These are phyloP conservation scores for Echinochloa phyllopogon DNA, from an alignment of 176 grass and related monocot genomes.

Conservation along the genomic window DNA sequence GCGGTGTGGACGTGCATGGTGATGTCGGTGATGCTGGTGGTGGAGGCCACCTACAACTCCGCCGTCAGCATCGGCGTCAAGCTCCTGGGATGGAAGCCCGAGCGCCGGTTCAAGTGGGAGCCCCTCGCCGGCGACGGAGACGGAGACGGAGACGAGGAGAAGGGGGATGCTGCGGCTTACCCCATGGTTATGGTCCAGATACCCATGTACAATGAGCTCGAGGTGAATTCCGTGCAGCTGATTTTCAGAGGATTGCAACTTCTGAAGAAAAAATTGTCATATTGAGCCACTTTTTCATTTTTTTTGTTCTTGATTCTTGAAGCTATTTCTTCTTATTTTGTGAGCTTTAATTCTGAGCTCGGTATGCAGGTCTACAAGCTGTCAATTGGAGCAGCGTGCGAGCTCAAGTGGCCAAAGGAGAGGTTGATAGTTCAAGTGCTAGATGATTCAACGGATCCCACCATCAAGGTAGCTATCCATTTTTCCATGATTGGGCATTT, in stretches of 20 bases:
- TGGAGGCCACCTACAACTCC: constrained; percentile 69
- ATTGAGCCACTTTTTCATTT: background rate
- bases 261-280: background rate
- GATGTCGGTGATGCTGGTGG: constrained; percentile 87
- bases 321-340: background rate
- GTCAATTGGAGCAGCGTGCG: constrained; percentile 74
- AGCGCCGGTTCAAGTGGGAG: constrained; percentile 76
- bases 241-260: background rate
- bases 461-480: constrained; percentile 65
- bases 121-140: constrained; percentile 42
- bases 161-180: background rate
- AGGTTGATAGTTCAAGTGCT: constrained; percentile 83
- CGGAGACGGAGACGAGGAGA: constrained; percentile 54
- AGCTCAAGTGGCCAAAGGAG: constrained; percentile 72
- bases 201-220: constrained; percentile 93
- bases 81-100: constrained; percentile 65
- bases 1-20: constrained; percentile 75
- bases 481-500: background rate
- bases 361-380: constrained; percentile 73
- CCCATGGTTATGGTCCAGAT: constrained; percentile 86
- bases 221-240: constrained; percentile 41
- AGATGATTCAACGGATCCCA: constrained; percentile 80
- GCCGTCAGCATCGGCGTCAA: constrained; percentile 72
- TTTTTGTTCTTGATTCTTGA: background rate
- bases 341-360: background rate